Percentiles rank a stretch among this genome's conserved stretches.
phyloP scores from a whole-genome alignment of 768 basidiomycete genomes.

The Leccinum olivaceopallidum region DNA sequence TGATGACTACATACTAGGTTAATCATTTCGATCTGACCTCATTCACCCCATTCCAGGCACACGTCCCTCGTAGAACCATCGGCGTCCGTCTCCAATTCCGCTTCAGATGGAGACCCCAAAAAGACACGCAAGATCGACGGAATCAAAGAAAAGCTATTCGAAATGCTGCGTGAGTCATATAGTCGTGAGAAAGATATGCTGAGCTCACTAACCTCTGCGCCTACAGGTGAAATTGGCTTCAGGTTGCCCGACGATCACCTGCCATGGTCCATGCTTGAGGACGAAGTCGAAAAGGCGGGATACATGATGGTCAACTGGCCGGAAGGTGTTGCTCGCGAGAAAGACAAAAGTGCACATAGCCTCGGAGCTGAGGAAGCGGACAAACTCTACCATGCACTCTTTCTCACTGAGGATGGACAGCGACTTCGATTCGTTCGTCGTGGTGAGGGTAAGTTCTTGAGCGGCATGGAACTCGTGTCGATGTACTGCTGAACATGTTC shows the following conservation, averaged over 20 bases:
- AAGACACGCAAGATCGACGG: no score
- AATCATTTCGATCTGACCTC: not conserved
- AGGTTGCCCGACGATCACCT: not conserved
- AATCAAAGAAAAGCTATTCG: not conserved
- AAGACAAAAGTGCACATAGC: not conserved
- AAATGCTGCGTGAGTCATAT: constrained; percentile 11
- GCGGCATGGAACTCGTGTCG: not conserved
- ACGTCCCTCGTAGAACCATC: no score
- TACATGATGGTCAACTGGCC: not conserved
- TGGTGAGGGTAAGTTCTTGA: not conserved
- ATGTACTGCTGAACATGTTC: not conserved
- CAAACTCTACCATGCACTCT: not conserved
- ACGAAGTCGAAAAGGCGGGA: not conserved
- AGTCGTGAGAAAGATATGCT: not conserved
- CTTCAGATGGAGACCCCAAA: no score
- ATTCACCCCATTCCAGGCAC: not conserved
- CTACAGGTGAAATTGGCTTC: not conserved
- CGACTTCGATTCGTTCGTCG: not conserved
- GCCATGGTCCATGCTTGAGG: not conserved
- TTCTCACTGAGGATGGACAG: not conserved
- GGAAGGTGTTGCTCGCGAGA: not conserved
- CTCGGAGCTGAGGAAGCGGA: not conserved
- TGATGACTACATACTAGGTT: not conserved
- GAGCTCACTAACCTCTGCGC: not conserved
- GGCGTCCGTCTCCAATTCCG: no score